Evolutionary conservation across 2,329 filamentous ascomycete species (phyloP).

Genomic region (Emergomyces pasteurianus): DNA sequence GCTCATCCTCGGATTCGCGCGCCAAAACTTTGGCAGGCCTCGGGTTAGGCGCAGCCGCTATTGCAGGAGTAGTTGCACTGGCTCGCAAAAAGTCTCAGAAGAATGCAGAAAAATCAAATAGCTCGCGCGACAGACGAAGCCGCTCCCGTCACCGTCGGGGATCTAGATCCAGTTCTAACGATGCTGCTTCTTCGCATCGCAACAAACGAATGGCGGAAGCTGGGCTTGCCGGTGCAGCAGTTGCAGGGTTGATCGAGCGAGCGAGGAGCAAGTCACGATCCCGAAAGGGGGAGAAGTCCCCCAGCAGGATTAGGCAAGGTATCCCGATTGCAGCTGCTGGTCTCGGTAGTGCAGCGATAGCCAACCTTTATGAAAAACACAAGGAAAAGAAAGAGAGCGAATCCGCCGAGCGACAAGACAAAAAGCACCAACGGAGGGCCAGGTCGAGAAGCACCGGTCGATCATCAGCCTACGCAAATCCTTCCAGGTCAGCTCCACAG

Average conservation of each 20-base stretch:
- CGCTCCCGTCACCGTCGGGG: constrained; percentile 32
- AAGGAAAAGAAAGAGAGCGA: constrained; percentile 48
- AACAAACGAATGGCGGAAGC: constrained; percentile 50
- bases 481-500: constrained; percentile 33
- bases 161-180: constrained; percentile 20
- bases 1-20: constrained; percentile 37
- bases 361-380: constrained; percentile 51
- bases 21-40: constrained; percentile 42
- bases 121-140: constrained; percentile 37
- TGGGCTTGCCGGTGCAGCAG: constrained; percentile 49
- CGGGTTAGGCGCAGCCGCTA: constrained; percentile 43
- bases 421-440: constrained; percentile 35
- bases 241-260: constrained; percentile 48
- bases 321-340: constrained; percentile 51
- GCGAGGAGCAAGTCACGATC: constrained; percentile 47
- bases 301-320: constrained; percentile 44
- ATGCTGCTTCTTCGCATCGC: constrained; percentile 36
- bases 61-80: constrained; percentile 48
- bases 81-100: constrained; percentile 43
- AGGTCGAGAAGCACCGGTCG: constrained; percentile 31
- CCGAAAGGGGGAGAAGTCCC: constrained; percentile 39
- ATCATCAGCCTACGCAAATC: constrained; percentile 30
- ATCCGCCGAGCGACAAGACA: constrained; percentile 28
- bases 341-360: constrained; percentile 48
- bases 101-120: constrained; percentile 29